These are phyloP conservation scores for Styphnolobium japonicum DNA, from an alignment of 306 rosid genomes.

Conservation along the genomic window DNA sequence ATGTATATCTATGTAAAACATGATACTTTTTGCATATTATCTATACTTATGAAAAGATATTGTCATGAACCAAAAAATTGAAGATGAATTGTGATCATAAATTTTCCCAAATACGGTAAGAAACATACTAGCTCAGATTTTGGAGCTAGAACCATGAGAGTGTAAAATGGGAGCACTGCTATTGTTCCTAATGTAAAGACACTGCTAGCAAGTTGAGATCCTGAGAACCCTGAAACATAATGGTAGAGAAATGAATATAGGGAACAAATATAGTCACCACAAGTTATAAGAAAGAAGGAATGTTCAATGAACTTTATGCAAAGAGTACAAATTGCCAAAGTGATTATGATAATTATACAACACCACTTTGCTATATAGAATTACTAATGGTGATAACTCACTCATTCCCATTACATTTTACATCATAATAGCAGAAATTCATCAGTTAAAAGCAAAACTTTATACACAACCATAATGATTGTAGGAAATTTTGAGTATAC, in stretches of 20 bases:
- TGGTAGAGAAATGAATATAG: conserved; percentile 14
- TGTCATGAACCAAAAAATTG: background rate
- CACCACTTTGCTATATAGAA: background rate
- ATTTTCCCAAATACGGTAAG: conserved; percentile 6
- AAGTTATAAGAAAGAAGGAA: background rate
- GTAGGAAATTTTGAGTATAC: background rate
- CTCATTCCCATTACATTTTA: background rate
- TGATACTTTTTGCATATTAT: background rate
- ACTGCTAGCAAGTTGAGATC: conserved; percentile 67
- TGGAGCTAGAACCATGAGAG: conserved; percentile 94
- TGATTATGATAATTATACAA: background rate
- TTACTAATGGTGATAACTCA: background rate
- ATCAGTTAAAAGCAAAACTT: background rate
- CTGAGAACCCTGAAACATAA: conserved; percentile 60
- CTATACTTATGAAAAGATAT: background rate
- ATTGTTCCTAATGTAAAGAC: conserved; percentile 81
- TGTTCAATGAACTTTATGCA: background rate
- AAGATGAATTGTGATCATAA: background rate
- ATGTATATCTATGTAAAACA: background rate
- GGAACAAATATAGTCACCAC: background rate
- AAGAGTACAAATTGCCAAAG: background rate
- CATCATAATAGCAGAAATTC: background rate
- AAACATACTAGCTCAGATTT: conserved; percentile 69
- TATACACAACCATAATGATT: background rate
- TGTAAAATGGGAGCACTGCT: conserved; percentile 90